Percentiles rank a stretch among this genome's conserved stretches.
Evolutionary conservation across 1,284 basidiomycete species (phyloP).

Genomic region (Moesziomyces globuligerus): DNA sequence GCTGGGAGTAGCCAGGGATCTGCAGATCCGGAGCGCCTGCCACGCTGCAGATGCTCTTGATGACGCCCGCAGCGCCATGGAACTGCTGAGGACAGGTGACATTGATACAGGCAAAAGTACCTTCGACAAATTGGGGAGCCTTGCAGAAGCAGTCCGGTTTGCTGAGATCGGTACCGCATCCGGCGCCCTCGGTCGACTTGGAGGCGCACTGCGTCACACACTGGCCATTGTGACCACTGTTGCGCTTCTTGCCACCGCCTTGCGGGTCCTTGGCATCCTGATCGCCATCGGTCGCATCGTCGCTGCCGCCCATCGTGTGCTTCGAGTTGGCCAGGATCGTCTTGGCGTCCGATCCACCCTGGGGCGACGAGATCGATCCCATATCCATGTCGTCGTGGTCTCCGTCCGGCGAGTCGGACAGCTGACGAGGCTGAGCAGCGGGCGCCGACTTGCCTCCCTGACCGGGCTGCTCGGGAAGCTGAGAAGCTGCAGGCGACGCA

Average conservation of each 20-base stretch:
- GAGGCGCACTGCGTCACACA: slow-evolving; percentile 33
- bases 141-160: slow-evolving; percentile 47
- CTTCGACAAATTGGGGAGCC: slow-evolving; percentile 23
- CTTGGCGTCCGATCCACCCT: slow-evolving; percentile 18
- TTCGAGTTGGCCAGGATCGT: slow-evolving; percentile 12
- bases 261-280: slow-evolving; percentile 5
- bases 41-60: slow-evolving; percentile 36
- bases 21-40: slow-evolving; percentile 13
- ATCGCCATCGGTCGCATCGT: slow-evolving; percentile 29
- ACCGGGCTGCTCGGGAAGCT: too few species aligned
- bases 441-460: too few species aligned
- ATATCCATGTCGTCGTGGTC: too few species aligned
- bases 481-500: too few species aligned
- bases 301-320: slow-evolving; percentile 16
- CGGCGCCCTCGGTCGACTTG: slow-evolving; percentile 22
- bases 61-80: slow-evolving; percentile 46
- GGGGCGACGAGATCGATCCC: slow-evolving; percentile 26
- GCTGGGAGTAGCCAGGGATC: slow-evolving; percentile 31
- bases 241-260: background rate
- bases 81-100: slow-evolving; percentile 44
- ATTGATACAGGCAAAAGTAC: slow-evolving; percentile 43
- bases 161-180: slow-evolving; percentile 39
- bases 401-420: too few species aligned
- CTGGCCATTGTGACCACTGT: slow-evolving; percentile 17
- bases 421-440: too few species aligned